Percentiles rank a stretch among this genome's conserved stretches.
These are phyloP conservation scores for Schizothecium vesticola DNA, from an alignment of 495 filamentous ascomycete genomes.

Conservation along the genomic window DNA sequence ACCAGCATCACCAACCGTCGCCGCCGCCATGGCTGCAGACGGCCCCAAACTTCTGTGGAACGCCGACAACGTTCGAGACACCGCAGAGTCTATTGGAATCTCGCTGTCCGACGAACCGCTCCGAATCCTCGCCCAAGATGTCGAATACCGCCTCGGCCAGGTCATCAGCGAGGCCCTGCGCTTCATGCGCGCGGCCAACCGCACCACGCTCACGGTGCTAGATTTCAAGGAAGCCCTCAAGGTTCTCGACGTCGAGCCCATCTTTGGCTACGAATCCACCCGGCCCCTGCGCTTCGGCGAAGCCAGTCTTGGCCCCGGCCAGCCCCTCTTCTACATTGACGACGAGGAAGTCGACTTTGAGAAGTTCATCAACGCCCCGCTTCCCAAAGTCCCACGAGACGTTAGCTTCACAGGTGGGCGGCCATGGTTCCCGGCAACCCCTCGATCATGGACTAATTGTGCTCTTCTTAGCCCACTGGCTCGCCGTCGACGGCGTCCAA, in stretches of 20 bases:
- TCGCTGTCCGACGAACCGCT: slow-evolving; percentile 73
- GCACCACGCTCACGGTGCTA: slow-evolving; percentile 75
- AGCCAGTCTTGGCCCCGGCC: slow-evolving; percentile 87
- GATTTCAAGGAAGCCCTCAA: slow-evolving; percentile 79
- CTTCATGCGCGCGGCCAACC: slow-evolving; percentile 84
- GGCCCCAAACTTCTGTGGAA: slow-evolving; percentile 69
- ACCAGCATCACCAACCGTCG: not conserved
- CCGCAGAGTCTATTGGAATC: slow-evolving; percentile 92
- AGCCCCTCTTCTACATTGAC: slow-evolving; percentile 94
- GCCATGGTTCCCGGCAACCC: not conserved
- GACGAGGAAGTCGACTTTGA: slow-evolving; percentile 99
- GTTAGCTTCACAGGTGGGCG: slow-evolving; percentile 77
- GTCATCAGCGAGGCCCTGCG: slow-evolving; percentile 90
- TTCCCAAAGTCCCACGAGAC: slow-evolving; percentile 93
- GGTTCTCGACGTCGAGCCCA: slow-evolving; percentile 84
- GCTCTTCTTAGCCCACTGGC: slow-evolving; percentile 70
- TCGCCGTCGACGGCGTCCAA: slow-evolving; percentile 92
- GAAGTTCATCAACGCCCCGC: slow-evolving; percentile 91
- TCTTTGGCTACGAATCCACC: slow-evolving; percentile 91
- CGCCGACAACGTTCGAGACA: slow-evolving; percentile 87
- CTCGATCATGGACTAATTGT: not conserved
- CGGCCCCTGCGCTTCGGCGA: slow-evolving; percentile 86
- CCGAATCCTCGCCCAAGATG: slow-evolving; percentile 80
- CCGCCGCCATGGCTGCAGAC: slow-evolving; percentile 13
- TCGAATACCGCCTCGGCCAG: slow-evolving; percentile 89